Evolutionary conservation across 441 rosid genomes (phyloP).

Genomic region (Bocquillonia castaneifolia): DNA sequence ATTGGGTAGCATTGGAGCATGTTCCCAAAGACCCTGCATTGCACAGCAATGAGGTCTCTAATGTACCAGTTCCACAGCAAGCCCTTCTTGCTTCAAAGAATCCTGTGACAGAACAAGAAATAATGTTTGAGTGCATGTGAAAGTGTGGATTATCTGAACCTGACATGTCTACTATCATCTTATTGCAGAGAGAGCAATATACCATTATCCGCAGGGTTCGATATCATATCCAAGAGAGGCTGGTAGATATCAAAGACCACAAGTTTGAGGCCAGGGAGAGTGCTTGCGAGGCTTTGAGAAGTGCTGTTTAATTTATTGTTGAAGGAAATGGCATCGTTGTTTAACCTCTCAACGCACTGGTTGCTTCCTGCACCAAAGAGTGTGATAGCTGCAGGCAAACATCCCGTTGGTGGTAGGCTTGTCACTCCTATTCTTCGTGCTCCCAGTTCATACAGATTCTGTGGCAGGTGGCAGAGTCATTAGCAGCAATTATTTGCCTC

Average conservation of each 20-base stretch:
- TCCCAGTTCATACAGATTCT: slow-evolving; percentile 72
- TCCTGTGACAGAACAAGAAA: slow-evolving; percentile 38
- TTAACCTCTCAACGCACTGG: slow-evolving; percentile 65
- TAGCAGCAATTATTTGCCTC: slow-evolving; percentile 24
- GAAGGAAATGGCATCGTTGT: slow-evolving; percentile 65
- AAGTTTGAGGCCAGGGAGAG: slow-evolving; percentile 72
- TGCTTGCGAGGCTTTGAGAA: slow-evolving; percentile 46
- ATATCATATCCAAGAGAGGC: slow-evolving; percentile 73
- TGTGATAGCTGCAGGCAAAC: slow-evolving; percentile 88
- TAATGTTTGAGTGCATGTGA: background rate
- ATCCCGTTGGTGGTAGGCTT: slow-evolving; percentile 77
- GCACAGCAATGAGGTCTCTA: slow-evolving; percentile 85
- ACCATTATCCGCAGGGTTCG: slow-evolving; percentile 62
- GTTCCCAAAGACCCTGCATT: slow-evolving; percentile 59
- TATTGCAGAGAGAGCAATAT: slow-evolving; percentile 27
- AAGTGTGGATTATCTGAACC: background rate
- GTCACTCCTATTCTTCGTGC: slow-evolving; percentile 86
- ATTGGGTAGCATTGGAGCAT: slow-evolving; percentile 40
- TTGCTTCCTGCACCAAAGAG: slow-evolving; percentile 73
- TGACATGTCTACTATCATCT: slow-evolving; percentile 5
- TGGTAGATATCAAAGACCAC: slow-evolving; percentile 74
- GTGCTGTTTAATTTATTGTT: slow-evolving; percentile 66
- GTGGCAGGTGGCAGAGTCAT: slow-evolving; percentile 24
- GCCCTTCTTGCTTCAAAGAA: slow-evolving; percentile 83
- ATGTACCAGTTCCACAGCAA: slow-evolving; percentile 88